Conservation (phyloP, 2,329 filamentous ascomycete genomes). For the Ceratocystis colombiana region DNA sequence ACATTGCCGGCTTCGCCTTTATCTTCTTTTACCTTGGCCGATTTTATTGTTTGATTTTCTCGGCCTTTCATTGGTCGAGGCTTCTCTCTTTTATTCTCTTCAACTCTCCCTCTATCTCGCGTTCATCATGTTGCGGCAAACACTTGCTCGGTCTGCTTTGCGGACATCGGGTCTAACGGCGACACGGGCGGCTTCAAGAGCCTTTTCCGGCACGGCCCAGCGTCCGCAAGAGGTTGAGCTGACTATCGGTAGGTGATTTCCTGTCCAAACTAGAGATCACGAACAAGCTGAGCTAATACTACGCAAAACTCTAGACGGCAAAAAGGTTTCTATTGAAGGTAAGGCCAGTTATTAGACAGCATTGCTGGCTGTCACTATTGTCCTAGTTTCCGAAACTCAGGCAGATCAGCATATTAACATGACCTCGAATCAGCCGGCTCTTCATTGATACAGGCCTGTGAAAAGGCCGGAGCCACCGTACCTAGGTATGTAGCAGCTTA, state of each 20-base stretch:
- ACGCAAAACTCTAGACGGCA: conserved; percentile 58
- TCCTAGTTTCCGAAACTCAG: not conserved
- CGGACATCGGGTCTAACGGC: conserved; percentile 49
- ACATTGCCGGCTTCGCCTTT: not conserved
- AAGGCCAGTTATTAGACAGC: conserved; percentile 30
- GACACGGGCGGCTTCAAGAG: conserved; percentile 49
- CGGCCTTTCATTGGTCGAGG: not conserved
- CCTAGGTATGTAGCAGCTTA: conserved; percentile 54
- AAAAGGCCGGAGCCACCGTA: conserved; percentile 86
- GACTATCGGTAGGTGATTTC: conserved; percentile 61
- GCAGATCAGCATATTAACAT: conserved; percentile 24
- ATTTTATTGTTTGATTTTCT: conserved; percentile 6
- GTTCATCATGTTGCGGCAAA: conserved; percentile 56
- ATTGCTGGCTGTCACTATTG: not conserved
- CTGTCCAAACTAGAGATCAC: conserved; percentile 29
- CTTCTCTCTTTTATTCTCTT: not conserved
- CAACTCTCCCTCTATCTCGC: not conserved
- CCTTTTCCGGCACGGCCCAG: conserved; percentile 70
- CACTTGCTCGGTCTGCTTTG: conserved; percentile 58
- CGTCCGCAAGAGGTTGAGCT: conserved; percentile 89
- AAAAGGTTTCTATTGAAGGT: conserved; percentile 98
- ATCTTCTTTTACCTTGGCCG: not conserved
- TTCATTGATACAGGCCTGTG: conserved; percentile 96
- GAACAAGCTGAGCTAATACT: conserved; percentile 28
- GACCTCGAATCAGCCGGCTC: conserved; percentile 60